These are phyloP conservation scores for Petunia secreta DNA, from an alignment of 257 asterid genomes.

Conservation along the genomic window DNA sequence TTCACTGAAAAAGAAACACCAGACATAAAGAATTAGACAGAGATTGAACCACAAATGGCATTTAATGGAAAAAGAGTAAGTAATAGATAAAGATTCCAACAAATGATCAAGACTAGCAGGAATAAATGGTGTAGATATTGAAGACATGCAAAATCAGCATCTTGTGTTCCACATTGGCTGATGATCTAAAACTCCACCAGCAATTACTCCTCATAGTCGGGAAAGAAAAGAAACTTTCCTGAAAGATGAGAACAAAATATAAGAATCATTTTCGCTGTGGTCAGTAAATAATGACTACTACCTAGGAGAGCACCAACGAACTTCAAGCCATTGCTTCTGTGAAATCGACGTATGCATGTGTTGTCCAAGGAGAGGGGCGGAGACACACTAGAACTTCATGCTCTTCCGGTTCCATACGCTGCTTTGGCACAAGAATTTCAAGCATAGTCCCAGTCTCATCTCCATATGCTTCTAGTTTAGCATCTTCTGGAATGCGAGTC, in stretches of 20 bases:
- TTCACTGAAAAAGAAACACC: neutral
- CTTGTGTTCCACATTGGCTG: constrained; percentile 20
- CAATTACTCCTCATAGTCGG: neutral
- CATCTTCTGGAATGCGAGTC: constrained; percentile 54
- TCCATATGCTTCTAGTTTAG: constrained; percentile 52
- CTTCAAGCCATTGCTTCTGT: constrained; percentile 43
- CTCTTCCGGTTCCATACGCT: constrained; percentile 53
- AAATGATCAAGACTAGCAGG: neutral
- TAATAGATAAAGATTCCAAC: neutral
- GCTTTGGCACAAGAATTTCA: constrained; percentile 55
- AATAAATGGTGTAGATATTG: constrained; percentile 26
- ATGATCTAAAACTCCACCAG: constrained; percentile 16
- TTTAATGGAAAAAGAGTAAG: neutral
- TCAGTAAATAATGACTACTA: constrained; percentile 22
- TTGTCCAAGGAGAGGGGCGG: constrained; percentile 56
- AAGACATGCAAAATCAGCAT: constrained; percentile 17
- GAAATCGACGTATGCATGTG: constrained; percentile 42
- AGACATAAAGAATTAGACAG: neutral
- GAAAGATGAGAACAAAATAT: constrained; percentile 20
- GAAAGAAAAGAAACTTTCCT: constrained; percentile 4
- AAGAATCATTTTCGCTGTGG: constrained; percentile 13
- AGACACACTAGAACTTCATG: constrained; percentile 57
- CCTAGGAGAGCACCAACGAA: constrained; percentile 20
- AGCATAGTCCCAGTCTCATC: constrained; percentile 55
- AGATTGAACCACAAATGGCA: neutral